Evolutionary conservation across 2,329 filamentous ascomycete genomes (phyloP), one percentile per base, ranked within the genome.

Genomic region (Huntiella bhutanensis): DNA sequence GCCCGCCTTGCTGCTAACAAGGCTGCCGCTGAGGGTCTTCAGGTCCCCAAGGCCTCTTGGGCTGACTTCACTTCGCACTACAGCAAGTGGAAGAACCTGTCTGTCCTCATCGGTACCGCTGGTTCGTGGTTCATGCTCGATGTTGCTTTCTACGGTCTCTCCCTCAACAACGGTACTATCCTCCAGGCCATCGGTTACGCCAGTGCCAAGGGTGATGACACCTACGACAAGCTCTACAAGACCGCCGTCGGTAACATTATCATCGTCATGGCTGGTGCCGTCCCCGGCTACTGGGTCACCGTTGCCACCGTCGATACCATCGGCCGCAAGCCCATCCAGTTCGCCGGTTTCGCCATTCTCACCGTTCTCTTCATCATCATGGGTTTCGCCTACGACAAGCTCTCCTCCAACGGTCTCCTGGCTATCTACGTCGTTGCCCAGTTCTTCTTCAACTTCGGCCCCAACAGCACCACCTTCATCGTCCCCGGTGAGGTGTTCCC

Each of bases 211-310:
- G 60, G 61, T 35, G 56, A 56, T 46, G 74, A 70, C 52, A 73
- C 82, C 28, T 86, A 86, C 63, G 60, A 82, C 53, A 69, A 68
- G 57, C 69, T 85, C 51, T 77, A 76, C 65, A 82, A 82, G 62
- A 83, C 76, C 5, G 80, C 82, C 43, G 70, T 84, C 15, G 82
- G 82, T 7, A 86, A 88, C 63, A 63, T 87, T 54, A 83, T 87
- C 53, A 70, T 87, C 43, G 77, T 86, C 53, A 75, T 81, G 49
- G 82, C 82, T 3, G 82, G 82, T 48, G 79, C 82, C 41, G 81
- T 87, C 11, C 82, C 82, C 0, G 82, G 82, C 11, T 87, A 87
- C 66, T 87, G 82, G 82, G 71, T 84, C 12, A 82, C 80, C 0
- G 81, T 86, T 4, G 75, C 75, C 1, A 75, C 73, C 1, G 73